phyloP scores from a whole-genome alignment of 139 green algal species.

The Tetradesmus obliquus region DNA sequence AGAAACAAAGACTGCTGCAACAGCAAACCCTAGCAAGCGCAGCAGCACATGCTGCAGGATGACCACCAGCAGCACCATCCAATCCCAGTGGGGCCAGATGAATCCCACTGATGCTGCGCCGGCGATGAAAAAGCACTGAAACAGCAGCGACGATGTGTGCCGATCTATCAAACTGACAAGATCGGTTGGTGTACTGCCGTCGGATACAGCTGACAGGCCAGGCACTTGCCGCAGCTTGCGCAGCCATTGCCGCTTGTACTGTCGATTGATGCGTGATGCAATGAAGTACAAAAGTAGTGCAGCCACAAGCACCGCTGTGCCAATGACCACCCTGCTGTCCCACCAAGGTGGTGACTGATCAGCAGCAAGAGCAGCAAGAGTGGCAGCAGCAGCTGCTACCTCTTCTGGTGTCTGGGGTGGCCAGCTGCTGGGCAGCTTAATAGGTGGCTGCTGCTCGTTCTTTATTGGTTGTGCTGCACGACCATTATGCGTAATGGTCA shows the following conservation, averaged over 20 bases:
- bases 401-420: background rate
- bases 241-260: background rate
- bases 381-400: too few relatives aligned
- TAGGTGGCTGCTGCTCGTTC: background rate
- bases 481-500: background rate
- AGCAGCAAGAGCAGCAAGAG: background rate
- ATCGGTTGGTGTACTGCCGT: background rate
- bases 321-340: background rate
- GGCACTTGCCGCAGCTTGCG: background rate
- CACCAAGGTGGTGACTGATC: background rate
- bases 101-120: background rate
- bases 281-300: background rate
- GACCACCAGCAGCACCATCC: background rate
- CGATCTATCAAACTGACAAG: background rate
- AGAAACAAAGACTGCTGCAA: background rate
- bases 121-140: background rate
- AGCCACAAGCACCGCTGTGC: background rate
- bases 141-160: background rate
- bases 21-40: background rate
- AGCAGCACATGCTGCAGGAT: background rate
- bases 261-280: background rate
- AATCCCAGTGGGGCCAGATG: background rate
- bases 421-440: background rate
- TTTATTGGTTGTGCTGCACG: background rate
- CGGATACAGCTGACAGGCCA: background rate